Conservation (phyloP, 2,329 filamentous ascomycete species). For the Orbilia ellipsospora region DNA sequence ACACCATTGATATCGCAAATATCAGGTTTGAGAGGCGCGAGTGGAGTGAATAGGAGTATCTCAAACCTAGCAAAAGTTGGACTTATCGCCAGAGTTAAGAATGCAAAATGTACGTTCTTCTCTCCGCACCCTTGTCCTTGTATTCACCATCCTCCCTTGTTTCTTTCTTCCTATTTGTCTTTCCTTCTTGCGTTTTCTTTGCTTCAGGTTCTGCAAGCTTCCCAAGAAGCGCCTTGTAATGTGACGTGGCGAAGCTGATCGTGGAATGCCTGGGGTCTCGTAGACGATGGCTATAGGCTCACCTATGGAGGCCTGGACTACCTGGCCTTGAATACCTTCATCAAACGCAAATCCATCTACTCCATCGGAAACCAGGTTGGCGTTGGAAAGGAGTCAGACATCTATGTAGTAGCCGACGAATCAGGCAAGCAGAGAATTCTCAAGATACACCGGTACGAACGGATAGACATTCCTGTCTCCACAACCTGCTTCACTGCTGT, state of each 20-base stretch:
- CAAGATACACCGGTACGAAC: conserved; percentile 81
- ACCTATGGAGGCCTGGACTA: conserved; percentile 98
- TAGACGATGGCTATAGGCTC: conserved; percentile 91
- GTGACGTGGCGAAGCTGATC: conserved; percentile 46
- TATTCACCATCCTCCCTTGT: conserved; percentile 7
- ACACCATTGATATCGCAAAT: conserved; percentile 87
- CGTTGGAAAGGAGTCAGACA: conserved; percentile 97
- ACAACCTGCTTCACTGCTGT: conserved; percentile 42
- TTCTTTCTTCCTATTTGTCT: conserved; percentile 6
- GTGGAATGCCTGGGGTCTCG: conserved; percentile 26
- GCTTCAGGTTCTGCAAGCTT: conserved; percentile 4
- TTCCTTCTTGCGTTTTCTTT: conserved; percentile 12
- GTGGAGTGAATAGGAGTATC: conserved; percentile 85
- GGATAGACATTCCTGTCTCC: conserved; percentile 44
- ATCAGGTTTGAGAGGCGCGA: conserved; percentile 79
- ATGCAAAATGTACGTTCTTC: conserved; percentile 76
- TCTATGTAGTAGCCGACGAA: conserved; percentile 88
- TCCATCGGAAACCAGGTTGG: conserved; percentile 94
- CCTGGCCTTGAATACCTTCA: conserved; percentile 90
- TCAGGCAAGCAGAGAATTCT: conserved; percentile 81
- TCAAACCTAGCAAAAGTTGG: conserved; percentile 90
- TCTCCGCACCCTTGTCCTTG: conserved; percentile 43
- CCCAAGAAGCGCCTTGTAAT: conserved; percentile 7
- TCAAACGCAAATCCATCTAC: conserved; percentile 82
- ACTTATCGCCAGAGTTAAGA: conserved; percentile 91